Conservation (phyloP, 352 stramenopile genomes). For the Aphanomyces invadans region DNA sequence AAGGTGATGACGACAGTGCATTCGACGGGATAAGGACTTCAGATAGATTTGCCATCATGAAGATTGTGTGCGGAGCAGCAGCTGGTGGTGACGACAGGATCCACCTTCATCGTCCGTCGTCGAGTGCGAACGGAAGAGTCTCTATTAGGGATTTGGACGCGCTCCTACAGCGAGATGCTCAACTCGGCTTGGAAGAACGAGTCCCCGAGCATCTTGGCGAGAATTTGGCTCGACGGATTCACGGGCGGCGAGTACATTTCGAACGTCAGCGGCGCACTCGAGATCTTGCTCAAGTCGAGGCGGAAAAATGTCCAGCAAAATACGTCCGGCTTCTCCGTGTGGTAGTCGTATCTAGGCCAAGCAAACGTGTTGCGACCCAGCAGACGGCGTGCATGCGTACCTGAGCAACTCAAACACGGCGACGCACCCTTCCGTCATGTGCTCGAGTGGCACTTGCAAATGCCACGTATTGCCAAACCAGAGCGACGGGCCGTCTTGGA, state of each 20-base stretch:
- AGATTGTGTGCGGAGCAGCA: too few species aligned
- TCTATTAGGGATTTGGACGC: too few species aligned
- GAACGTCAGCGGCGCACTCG: conserved; percentile 73
- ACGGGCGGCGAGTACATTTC: conserved; percentile 84
- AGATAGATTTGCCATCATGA: too few species aligned
- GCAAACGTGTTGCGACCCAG: too few species aligned
- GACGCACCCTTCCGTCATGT: conserved; percentile 83
- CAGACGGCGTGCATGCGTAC: too few species aligned
- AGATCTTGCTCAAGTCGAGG: conserved; percentile 83
- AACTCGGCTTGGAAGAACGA: conserved; percentile 86
- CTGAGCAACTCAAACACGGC: conserved; percentile 75
- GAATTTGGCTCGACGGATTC: conserved; percentile 78
- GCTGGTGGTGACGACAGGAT: too few species aligned
- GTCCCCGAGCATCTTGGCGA: conserved; percentile 73
- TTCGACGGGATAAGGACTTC: too few species aligned
- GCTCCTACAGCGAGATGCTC: conserved; percentile 78
- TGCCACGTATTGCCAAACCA: conserved; percentile 88
- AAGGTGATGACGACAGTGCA: too few species aligned
- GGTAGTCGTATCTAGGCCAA: conserved; percentile 33
- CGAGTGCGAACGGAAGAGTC: too few species aligned
- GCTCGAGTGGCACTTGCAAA: conserved; percentile 73
- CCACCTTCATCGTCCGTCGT: too few species aligned
- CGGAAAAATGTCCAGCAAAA: conserved; percentile 87
- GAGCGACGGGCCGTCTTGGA: conserved; percentile 78
- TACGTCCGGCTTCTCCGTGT: conserved; percentile 79